These are phyloP conservation scores for Aspergillus sp. DNA, from an alignment of 2,329 filamentous ascomycete species.

Conservation along the genomic window DNA sequence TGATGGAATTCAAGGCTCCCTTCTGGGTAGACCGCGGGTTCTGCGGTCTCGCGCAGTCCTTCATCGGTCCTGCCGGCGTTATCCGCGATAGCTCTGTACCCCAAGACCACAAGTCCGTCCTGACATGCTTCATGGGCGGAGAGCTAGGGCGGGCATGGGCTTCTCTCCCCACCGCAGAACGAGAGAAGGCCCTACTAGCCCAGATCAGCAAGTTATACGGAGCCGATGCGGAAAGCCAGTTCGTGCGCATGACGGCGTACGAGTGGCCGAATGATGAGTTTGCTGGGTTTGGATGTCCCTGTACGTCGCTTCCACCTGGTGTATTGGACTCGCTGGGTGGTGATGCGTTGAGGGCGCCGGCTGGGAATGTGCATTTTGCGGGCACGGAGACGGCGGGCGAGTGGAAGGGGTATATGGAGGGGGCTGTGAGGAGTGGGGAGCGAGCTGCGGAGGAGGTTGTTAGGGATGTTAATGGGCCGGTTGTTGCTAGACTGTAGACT, in stretches of 20 bases:
- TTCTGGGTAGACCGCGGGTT: constrained; percentile 49
- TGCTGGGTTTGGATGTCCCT: constrained; percentile 44
- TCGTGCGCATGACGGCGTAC: constrained; percentile 32
- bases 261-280: constrained; percentile 43
- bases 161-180: not conserved
- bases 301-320: constrained; percentile 38
- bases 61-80: constrained; percentile 48
- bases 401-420: constrained; percentile 62
- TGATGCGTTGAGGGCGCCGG: constrained; percentile 34
- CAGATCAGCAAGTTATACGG: constrained; percentile 17
- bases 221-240: constrained; percentile 17
- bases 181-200: constrained; percentile 10
- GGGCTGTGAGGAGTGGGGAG: constrained; percentile 53
- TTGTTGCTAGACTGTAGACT: too few species aligned
- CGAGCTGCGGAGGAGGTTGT: constrained; percentile 50
- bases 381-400: constrained; percentile 55
- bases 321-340: constrained; percentile 34
- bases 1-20: constrained; percentile 43
- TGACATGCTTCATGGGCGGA: constrained; percentile 46
- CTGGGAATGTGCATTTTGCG: constrained; percentile 51
- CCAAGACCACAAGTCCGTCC: constrained; percentile 22
- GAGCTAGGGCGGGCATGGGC: constrained; percentile 36
- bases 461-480: not conserved
- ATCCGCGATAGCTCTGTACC: constrained; percentile 46
- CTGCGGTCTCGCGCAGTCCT: constrained; percentile 49